These are phyloP conservation scores for Stachybotrys chlorohalonatus DNA, from an alignment of 2,329 filamentous ascomycete genomes.

Conservation along the genomic window DNA sequence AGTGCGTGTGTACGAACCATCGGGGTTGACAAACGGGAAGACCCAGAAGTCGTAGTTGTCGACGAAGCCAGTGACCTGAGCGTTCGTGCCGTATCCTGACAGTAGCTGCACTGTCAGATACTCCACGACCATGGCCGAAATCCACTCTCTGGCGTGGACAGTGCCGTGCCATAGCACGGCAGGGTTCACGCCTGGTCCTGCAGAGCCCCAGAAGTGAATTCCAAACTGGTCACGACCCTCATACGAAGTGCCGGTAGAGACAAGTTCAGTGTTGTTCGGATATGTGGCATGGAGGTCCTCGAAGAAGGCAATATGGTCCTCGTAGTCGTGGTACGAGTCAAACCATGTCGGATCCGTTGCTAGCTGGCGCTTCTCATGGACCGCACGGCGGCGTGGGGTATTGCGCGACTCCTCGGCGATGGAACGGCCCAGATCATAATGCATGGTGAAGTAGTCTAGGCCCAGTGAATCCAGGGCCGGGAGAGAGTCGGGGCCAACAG, in stretches of 20 bases:
- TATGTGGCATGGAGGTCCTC: constrained; percentile 29
- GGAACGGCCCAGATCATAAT: constrained; percentile 27
- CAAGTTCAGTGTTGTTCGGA: constrained; percentile 32
- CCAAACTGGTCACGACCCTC: constrained; percentile 49
- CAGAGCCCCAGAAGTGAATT: constrained; percentile 43
- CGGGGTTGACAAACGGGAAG: constrained; percentile 1
- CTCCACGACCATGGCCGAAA: constrained; percentile 27
- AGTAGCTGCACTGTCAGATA: constrained; percentile 41
- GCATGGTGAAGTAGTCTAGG: constrained; percentile 23
- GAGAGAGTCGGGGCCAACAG: constrained; percentile 25
- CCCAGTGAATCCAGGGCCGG: constrained; percentile 22
- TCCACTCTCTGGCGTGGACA: constrained; percentile 52
- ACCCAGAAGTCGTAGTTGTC: constrained; percentile 1
- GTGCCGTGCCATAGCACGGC: constrained; percentile 48
- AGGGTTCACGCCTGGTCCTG: constrained; percentile 34
- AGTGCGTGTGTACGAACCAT: background rate
- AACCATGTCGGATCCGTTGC: constrained; percentile 28
- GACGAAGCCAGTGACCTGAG: constrained; percentile 27
- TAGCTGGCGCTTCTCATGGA: constrained; percentile 3
- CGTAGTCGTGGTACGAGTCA: constrained; percentile 40
- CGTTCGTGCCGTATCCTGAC: constrained; percentile 28
- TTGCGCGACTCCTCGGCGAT: constrained; percentile 24
- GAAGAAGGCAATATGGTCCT: constrained; percentile 37
- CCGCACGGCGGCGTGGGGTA: constrained; percentile 9
- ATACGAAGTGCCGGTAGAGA: constrained; percentile 35